Evolutionary conservation across 2,329 filamentous ascomycete species (phyloP).

Genomic region (Hypoxylon sp.): DNA sequence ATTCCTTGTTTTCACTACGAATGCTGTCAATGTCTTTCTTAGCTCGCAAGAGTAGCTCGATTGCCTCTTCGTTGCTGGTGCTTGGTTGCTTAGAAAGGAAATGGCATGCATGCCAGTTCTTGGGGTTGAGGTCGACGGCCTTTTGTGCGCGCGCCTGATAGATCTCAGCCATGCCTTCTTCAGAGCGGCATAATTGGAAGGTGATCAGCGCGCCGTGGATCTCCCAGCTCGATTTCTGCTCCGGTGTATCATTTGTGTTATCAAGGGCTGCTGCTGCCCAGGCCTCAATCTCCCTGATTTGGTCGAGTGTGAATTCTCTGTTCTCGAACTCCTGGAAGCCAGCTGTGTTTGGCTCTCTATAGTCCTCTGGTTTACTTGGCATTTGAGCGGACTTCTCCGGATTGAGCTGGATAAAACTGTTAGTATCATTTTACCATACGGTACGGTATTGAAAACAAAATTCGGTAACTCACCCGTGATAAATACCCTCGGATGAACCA

Average conservation of each 20-base stretch:
- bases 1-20: constrained; percentile 36
- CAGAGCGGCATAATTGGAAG: constrained; percentile 49
- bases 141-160: constrained; percentile 49
- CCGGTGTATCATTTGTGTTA: constrained; percentile 41
- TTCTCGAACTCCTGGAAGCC: constrained; percentile 44
- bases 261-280: constrained; percentile 47
- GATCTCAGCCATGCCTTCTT: constrained; percentile 44
- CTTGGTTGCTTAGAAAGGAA: constrained; percentile 49
- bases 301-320: constrained; percentile 40
- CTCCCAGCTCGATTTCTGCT: constrained; percentile 51
- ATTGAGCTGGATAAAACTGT: constrained; percentile 45
- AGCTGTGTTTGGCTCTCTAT: constrained; percentile 29
- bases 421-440: constrained; percentile 22
- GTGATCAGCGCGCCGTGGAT: constrained; percentile 51
- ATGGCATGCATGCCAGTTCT: constrained; percentile 54
- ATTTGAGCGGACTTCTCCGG: constrained; percentile 45
- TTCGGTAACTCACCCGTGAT: constrained; percentile 47
- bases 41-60: constrained; percentile 48
- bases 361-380: constrained; percentile 42
- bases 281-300: constrained; percentile 48
- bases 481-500: constrained; percentile 53
- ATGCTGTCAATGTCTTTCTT: constrained; percentile 49
- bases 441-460: neutral
- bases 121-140: constrained; percentile 50
- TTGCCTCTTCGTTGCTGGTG: constrained; percentile 48